A percentile compares a stretch with the other conserved stretches of the same genome.
Conservation (phyloP, 257 asterid genomes). For the Anisodus acutangulus region DNA sequence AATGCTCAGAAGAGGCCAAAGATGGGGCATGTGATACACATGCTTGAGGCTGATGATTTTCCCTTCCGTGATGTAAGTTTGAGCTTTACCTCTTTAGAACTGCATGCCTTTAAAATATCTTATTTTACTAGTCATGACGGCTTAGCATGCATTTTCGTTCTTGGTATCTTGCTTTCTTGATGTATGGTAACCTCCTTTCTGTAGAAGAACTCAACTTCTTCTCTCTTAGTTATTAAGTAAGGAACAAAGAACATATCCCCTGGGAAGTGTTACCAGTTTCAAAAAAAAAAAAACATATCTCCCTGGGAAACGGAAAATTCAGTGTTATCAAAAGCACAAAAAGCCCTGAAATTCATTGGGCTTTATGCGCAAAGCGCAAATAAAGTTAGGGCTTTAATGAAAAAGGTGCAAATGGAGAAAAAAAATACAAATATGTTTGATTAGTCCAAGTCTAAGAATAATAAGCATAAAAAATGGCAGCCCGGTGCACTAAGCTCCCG, state of each 20-base stretch:
- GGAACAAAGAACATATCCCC: slow-evolving; percentile 16
- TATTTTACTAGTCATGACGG: neutral
- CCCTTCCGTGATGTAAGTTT: slow-evolving; percentile 44
- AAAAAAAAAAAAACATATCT: neutral
- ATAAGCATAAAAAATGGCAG: too few species aligned
- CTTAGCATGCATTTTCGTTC: neutral
- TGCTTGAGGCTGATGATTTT: slow-evolving; percentile 51
- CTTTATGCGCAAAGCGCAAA: too few species aligned
- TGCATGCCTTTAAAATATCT: neutral
- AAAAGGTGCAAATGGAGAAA: too few species aligned
- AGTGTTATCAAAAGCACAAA: too few species aligned
- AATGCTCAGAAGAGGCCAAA: slow-evolving; percentile 48
- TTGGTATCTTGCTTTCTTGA: neutral
- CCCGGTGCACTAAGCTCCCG: too few species aligned
- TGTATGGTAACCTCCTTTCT: neutral
- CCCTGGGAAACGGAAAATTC: neutral
- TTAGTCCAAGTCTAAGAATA: too few species aligned
- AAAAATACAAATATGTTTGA: too few species aligned
- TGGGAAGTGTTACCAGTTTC: neutral
- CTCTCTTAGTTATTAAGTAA: neutral
- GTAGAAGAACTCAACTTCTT: neutral
- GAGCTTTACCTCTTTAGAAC: neutral
- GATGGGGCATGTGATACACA: slow-evolving; percentile 48
- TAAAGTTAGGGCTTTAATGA: too few species aligned
- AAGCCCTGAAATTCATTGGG: too few species aligned